These are phyloP conservation scores for Pichia manshurica DNA, from an alignment of 805 yeast genomes.

Conservation along the genomic window DNA sequence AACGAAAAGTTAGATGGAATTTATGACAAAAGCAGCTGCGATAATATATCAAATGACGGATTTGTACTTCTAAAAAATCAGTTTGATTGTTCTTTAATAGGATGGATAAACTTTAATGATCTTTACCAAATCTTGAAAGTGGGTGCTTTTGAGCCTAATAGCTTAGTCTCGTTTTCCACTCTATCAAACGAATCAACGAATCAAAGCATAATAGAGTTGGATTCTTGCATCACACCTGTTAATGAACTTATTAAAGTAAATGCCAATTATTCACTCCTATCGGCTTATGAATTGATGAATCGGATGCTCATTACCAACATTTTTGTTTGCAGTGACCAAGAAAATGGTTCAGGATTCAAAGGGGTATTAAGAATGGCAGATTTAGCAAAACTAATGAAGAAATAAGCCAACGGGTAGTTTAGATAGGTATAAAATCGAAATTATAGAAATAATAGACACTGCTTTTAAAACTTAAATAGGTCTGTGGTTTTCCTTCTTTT, in stretches of 20 bases:
- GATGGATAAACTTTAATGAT: slow-evolving; percentile 12
- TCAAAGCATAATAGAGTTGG: background rate
- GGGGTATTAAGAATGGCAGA: slow-evolving; percentile 13
- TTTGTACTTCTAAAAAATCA: slow-evolving; percentile 6
- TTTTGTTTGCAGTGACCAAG: slow-evolving; percentile 27
- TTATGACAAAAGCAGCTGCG: background rate
- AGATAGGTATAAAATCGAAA: too few species aligned
- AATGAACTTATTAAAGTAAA: slow-evolving; percentile 26
- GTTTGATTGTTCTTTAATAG: background rate
- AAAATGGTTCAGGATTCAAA: slow-evolving; percentile 8
- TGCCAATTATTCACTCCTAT: slow-evolving; percentile 28
- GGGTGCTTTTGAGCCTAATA: background rate
- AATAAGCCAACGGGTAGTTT: background rate
- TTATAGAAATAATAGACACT: background rate
- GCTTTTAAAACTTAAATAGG: background rate
- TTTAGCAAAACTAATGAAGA: slow-evolving; percentile 8
- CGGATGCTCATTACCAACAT: slow-evolving; percentile 31
- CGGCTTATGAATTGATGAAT: slow-evolving; percentile 35
- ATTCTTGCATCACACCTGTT: slow-evolving; percentile 7
- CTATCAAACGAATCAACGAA: background rate
- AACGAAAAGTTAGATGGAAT: background rate
- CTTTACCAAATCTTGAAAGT: background rate
- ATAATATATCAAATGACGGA: slow-evolving; percentile 8
- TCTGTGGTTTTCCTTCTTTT: too few species aligned
- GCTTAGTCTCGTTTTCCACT: slow-evolving; percentile 4